Evolutionary conservation across 305 asterid genomes (phyloP).

Genomic region (Stenogyne calaminthoides): DNA sequence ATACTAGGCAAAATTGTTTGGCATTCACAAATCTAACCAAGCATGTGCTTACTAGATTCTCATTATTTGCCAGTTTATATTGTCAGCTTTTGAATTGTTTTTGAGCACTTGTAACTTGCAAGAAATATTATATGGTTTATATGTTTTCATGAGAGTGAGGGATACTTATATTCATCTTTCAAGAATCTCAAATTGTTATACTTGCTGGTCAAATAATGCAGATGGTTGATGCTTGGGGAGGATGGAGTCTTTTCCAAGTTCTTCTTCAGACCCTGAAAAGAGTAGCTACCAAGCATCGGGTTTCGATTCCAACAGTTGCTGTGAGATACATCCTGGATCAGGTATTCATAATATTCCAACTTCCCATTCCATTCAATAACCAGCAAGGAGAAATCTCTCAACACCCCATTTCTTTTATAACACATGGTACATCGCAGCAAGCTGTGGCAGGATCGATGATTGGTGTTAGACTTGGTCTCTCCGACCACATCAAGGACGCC

Average conservation of each 20-base stretch:
- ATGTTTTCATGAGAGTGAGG: not conserved
- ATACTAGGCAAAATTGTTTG: not conserved
- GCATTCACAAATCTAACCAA: not conserved
- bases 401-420: not conserved
- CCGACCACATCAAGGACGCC: constrained; percentile 74
- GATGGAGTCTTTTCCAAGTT: constrained; percentile 89
- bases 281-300: constrained; percentile 75
- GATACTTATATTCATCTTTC: not conserved
- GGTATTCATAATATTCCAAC: constrained; percentile 37
- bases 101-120: not conserved
- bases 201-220: constrained; percentile 30
- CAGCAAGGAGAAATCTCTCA: not conserved
- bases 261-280: constrained; percentile 67
- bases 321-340: constrained; percentile 80
- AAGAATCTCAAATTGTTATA: not conserved
- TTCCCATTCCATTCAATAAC: not conserved
- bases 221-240: constrained; percentile 99
- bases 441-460: constrained; percentile 96
- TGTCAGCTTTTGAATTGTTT: not conserved
- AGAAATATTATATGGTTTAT: not conserved
- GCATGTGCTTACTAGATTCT: not conserved
- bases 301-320: constrained; percentile 85
- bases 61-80: not conserved
- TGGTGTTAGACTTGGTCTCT: constrained; percentile 88
- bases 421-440: constrained; percentile 52